Evolutionary conservation across 164 flowering plant species (phyloP).

Genomic region (Paratinospora sagittata): DNA sequence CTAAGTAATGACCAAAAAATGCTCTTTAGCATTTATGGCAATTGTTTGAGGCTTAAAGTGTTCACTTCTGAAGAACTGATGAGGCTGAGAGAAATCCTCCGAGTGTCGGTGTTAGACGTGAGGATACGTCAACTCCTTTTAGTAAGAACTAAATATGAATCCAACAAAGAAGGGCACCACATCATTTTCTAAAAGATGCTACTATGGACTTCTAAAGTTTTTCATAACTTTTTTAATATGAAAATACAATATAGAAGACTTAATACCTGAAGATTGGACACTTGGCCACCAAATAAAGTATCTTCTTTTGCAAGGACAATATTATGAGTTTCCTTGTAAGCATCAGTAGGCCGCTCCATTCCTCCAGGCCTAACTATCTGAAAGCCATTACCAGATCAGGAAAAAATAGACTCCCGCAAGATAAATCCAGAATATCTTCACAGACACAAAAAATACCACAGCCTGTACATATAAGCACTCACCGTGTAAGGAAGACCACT

Average conservation of each 20-base stretch:
- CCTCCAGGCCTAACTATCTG: slow-evolving; percentile 99
- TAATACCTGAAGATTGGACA: slow-evolving; percentile 90
- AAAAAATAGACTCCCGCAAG: slow-evolving; percentile 9
- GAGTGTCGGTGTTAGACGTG: too few species aligned
- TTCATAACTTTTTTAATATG: not conserved
- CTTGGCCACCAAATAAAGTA: slow-evolving; percentile 90
- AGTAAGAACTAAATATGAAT: not conserved
- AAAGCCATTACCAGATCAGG: slow-evolving; percentile 14
- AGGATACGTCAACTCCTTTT: too few species aligned
- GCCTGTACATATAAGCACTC: slow-evolving; percentile 26
- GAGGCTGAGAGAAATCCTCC: too few species aligned
- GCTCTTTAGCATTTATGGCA: not conserved
- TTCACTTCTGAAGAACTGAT: too few species aligned
- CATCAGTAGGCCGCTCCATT: slow-evolving; percentile 97
- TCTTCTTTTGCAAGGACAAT: slow-evolving; percentile 67
- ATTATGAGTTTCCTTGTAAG: slow-evolving; percentile 90
- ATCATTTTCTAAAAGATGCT: not conserved
- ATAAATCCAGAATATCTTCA: not conserved
- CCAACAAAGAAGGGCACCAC: not conserved
- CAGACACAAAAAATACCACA: not conserved
- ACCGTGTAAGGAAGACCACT: slow-evolving; percentile 94
- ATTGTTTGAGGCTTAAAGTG: too few species aligned
- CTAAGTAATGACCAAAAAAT: too few species aligned
- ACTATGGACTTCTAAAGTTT: not conserved
- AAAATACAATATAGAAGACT: not conserved